phyloP scores from a whole-genome alignment of 345 rosid species.

The Eutrema heterophyllum region DNA sequence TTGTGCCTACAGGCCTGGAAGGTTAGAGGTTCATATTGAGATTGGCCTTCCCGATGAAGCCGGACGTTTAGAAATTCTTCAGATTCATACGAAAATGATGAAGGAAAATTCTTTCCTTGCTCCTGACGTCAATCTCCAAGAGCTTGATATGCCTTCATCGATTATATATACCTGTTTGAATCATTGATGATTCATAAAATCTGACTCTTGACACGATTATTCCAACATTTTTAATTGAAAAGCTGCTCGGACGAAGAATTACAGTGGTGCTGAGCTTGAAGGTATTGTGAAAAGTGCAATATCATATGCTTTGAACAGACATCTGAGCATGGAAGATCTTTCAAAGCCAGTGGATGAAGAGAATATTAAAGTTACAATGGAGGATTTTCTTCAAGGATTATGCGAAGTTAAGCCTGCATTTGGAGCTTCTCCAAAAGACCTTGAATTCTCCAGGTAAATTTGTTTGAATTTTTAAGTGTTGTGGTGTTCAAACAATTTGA shows the following conservation, averaged over 20 bases:
- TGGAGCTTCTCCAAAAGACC: conserved; percentile 87
- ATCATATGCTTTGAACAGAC: conserved; percentile 82
- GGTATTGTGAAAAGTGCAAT: conserved; percentile 95
- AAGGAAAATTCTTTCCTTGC: conserved; percentile 86
- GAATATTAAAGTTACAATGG: conserved; percentile 80
- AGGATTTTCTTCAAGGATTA: conserved; percentile 71
- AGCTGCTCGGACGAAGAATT: conserved; percentile 93
- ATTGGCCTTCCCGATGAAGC: conserved; percentile 89
- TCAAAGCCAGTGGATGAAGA: conserved; percentile 93
- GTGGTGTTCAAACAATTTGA: neutral
- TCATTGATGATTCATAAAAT: neutral
- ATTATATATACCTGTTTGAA: neutral
- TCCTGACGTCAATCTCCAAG: conserved; percentile 72
- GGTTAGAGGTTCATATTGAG: conserved; percentile 91
- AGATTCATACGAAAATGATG: conserved; percentile 90
- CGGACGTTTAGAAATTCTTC: conserved; percentile 83
- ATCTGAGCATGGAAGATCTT: conserved; percentile 73
- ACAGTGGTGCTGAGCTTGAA: conserved; percentile 97
- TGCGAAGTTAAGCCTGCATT: conserved; percentile 67
- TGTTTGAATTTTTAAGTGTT: neutral
- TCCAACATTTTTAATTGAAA: neutral
- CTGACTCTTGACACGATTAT: neutral
- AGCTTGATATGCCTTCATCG: conserved; percentile 54
- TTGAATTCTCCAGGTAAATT: conserved; percentile 69
- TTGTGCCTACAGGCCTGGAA: conserved; percentile 59